Base-by-base conservation (phyloP, 257 asterid species). In the Linderniella brevidens region DNA sequence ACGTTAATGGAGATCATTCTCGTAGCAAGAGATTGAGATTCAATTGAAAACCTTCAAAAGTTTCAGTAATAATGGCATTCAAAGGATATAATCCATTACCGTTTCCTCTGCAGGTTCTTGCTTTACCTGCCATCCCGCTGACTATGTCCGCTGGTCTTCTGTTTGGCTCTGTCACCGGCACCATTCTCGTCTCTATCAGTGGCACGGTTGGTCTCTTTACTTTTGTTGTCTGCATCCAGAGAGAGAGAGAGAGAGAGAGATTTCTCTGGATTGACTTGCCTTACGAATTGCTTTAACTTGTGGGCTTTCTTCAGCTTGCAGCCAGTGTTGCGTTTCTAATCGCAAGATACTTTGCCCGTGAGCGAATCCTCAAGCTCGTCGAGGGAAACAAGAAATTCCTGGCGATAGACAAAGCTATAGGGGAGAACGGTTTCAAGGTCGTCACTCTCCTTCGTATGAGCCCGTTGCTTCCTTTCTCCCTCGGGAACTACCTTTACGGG, bases 301-400 rank as follows among this genome's bases (percentile, higher is more conserved):
- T 25, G 32, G 32, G 62, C 35, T 53, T 20, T 40, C 15, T 65
- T 62, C 80, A 84, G 98, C 53, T 88, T 57, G 98, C 98, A 35
- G 98, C 98, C 39, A 85, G 93, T 58, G 49, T 71, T 66, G 86
- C 96, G 13, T 88, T 88, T 72, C 73, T 88, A 41, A 88, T 88
- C 41, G 98, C 96, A 53, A 80, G 98, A 69, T 88, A 88, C 77
- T 88, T 84, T 73, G 98, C 96, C 37, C 96, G 98, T 13, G 96
- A 84, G 56, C 77, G 98, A 25, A 84, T 88, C 63, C 94, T 88
- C 46, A 88, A 88, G 80, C 71, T 88, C 19, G 98, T 88, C 7
- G 94, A 85, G 75, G 98, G 93, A 55, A 88, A 88, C 64, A 81
- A 81, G 70, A 81, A 84, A 53, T 84, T 88, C 65, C 92, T 81